phyloP scores from a whole-genome alignment of 345 rosid genomes.

The Stellera chamaejasme region DNA sequence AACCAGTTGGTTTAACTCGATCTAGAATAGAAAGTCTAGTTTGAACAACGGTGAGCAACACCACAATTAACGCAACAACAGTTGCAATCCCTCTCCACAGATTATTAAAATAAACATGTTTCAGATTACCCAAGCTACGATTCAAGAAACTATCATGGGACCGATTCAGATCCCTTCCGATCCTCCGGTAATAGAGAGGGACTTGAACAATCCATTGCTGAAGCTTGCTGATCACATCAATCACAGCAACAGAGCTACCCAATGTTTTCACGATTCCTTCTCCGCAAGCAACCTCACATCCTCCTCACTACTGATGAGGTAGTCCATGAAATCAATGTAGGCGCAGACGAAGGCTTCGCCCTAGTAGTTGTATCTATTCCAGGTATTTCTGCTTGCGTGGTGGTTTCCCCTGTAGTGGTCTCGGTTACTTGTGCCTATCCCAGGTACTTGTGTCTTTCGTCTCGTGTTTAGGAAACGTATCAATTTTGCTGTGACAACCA shows the following conservation, averaged over 20 bases:
- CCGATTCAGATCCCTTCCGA: background rate
- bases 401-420: too few species aligned
- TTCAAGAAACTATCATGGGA: background rate
- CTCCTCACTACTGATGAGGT: background rate
- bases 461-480: too few species aligned
- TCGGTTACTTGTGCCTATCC: too few species aligned
- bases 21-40: background rate
- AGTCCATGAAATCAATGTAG: background rate
- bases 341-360: background rate
- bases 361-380: slow-evolving; percentile 7
- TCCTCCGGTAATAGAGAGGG: background rate
- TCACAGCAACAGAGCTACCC: background rate
- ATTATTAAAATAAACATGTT: background rate
- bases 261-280: background rate
- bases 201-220: background rate
- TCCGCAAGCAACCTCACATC: slow-evolving; percentile 9
- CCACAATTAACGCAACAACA: background rate
- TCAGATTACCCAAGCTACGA: background rate
- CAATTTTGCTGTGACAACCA: too few species aligned
- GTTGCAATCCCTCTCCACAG: slow-evolving; percentile 1
- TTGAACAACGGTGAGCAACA: background rate
- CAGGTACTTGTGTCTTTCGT: too few species aligned
- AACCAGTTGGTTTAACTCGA: background rate
- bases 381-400: too few species aligned
- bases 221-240: background rate